Conservation (phyloP, 1,139 yeast species). For the Nakaseomyces nivariensis region DNA sequence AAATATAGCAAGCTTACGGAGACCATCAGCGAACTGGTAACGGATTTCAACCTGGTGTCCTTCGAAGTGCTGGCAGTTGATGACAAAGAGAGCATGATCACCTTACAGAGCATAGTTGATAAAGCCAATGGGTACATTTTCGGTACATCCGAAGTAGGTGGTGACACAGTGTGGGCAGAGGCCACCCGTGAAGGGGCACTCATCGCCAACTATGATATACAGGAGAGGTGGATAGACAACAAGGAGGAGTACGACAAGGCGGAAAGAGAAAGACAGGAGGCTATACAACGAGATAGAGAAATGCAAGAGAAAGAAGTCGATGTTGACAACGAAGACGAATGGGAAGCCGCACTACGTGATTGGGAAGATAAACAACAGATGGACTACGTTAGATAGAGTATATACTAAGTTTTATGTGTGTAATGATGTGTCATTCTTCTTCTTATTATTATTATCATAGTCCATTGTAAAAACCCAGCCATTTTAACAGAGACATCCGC, state of each 20-base stretch:
- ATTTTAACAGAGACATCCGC: background rate
- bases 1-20: constrained; percentile 62
- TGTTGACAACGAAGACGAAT: constrained; percentile 51
- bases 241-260: constrained; percentile 70
- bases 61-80: constrained; percentile 88
- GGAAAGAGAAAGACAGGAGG: constrained; percentile 36
- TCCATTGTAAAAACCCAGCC: background rate
- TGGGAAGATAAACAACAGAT: constrained; percentile 43
- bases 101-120: constrained; percentile 65
- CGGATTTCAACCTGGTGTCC: constrained; percentile 78
- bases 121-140: constrained; percentile 89
- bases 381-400: constrained; percentile 16
- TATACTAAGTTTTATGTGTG: too few relatives aligned
- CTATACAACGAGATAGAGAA: constrained; percentile 30
- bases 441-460: too few relatives aligned
- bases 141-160: constrained; percentile 89
- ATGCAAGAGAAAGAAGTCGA: constrained; percentile 33
- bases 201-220: constrained; percentile 51
- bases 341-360: constrained; percentile 55
- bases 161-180: constrained; percentile 93
- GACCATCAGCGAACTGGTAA: constrained; percentile 71
- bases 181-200: constrained; percentile 74
- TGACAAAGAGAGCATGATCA: constrained; percentile 85
- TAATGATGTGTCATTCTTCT: too few relatives aligned
- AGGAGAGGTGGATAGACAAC: constrained; percentile 90